phyloP scores from a whole-genome alignment of 164 flowering plant species.

The Dillenia turbinata region DNA sequence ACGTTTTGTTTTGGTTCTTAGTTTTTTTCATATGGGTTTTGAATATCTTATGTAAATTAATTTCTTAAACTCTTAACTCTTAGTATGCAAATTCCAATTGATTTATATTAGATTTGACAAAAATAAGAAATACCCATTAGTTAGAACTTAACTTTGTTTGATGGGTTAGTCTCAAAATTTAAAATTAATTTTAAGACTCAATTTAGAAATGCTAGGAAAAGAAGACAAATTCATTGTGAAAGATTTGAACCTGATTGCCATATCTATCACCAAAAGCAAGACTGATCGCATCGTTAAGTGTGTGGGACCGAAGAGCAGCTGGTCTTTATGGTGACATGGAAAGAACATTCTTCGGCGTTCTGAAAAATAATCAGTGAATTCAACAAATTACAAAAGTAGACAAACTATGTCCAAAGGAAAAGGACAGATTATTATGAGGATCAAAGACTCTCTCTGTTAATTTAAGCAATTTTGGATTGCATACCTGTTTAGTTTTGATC shows the following conservation, averaged over 20 bases:
- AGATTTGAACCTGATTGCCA: slow-evolving; percentile 51
- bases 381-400: neutral
- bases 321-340: slow-evolving; percentile 53
- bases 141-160: neutral
- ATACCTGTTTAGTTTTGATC: slow-evolving; percentile 35
- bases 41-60: too few species aligned
- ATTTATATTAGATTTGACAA: too few species aligned
- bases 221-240: neutral
- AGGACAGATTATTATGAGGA: neutral
- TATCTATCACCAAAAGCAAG: slow-evolving; percentile 70
- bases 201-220: neutral
- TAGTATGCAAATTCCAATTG: too few species aligned
- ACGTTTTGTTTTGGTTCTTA: too few species aligned
- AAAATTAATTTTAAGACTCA: too few species aligned
- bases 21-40: too few species aligned
- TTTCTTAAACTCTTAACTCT: too few species aligned
- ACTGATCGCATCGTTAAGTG: slow-evolving; percentile 65
- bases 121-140: neutral
- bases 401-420: neutral
- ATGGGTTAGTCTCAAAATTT: neutral
- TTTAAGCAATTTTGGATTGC: neutral
- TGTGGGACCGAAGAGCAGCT: slow-evolving; percentile 62
- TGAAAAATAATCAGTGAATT: slow-evolving; percentile 1
- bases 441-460: neutral
- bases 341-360: slow-evolving; percentile 36